These are phyloP conservation scores for Fusarium nanum DNA, from an alignment of 2,329 filamentous ascomycete species.

Conservation along the genomic window DNA sequence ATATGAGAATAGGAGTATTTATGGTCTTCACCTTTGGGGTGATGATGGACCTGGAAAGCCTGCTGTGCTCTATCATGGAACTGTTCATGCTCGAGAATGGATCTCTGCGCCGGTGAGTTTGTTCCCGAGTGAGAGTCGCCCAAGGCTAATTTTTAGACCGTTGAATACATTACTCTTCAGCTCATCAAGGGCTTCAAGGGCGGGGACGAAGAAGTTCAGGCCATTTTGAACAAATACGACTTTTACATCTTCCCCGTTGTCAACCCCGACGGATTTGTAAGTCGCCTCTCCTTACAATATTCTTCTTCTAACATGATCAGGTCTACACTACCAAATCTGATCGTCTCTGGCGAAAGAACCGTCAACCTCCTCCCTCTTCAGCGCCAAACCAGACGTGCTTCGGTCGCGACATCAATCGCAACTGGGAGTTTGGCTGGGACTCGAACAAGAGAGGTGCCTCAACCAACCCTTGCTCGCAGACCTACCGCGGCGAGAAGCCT, in stretches of 20 bases:
- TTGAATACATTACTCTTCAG: conserved; percentile 61
- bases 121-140: background rate
- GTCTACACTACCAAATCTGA: conserved; percentile 60
- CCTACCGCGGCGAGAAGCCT: conserved; percentile 55
- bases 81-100: conserved; percentile 67
- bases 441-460: conserved; percentile 57
- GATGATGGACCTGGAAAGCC: conserved; percentile 58
- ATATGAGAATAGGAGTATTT: conserved; percentile 63
- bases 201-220: conserved; percentile 51
- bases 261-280: conserved; percentile 58
- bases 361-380: conserved; percentile 51
- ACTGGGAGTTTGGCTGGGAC: conserved; percentile 64
- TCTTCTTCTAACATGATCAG: conserved; percentile 2
- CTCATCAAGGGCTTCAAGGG: conserved; percentile 57
- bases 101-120: conserved; percentile 66
- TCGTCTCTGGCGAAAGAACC: conserved; percentile 66
- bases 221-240: conserved; percentile 66
- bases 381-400: conserved; percentile 52
- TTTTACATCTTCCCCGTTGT: conserved; percentile 65
- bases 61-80: conserved; percentile 62
- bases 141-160: conserved; percentile 42
- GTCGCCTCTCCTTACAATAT: background rate
- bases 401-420: conserved; percentile 66
- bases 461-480: conserved; percentile 61
- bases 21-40: conserved; percentile 66